Evolutionary conservation across 2,329 filamentous ascomycete species (phyloP), one percentile per base, ranked within the genome.

Genomic region (Xylaria sp.): DNA sequence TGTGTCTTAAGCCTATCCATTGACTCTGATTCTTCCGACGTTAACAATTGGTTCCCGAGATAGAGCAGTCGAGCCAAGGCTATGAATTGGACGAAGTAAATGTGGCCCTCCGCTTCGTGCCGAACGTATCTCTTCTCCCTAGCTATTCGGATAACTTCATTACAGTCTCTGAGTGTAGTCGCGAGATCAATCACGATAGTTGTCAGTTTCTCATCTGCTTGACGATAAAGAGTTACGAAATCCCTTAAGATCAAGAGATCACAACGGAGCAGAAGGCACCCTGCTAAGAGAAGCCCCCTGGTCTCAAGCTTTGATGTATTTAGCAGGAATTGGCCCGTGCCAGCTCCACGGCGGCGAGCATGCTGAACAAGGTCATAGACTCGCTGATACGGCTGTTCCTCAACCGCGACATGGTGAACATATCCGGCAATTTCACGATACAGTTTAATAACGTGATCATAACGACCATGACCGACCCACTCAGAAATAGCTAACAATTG

Each of bases 61-160:
- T 38, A 17, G 9, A 72, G 53, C 8, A 64, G 62, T 6, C 71
- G 69, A 43, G 81, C 78, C 1, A 86, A 68, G 1, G 76, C 78
- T 38, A 76, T 78, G n/a, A 84, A 78, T 8, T 80, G 78, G 0
- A 80, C 80, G 29, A 77, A 78, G 63, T 81, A 83, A 21, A 87
- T 73, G 46, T 81, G 75, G 0, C 78, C 82, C 66, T 87, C 82
- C 0, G 79, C 76, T 59, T 82, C 71, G 13, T 82, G 78, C 3
- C 77, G 72, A 1, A 76, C 69, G 37, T 79, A 74, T 8, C 70
- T 73, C 0, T 75, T 71, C 1, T 44, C 54, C 1, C 41, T 54
- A 1, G 54, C 44, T 5, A 57, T 27, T 17, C 27, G n/a, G 15
- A 57, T 25, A n/a, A 57, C 35, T 4, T 57, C 29, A 9, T 49